A percentile compares a stretch with the other conserved stretches of the same genome.
These are phyloP conservation scores for Vigna hirtella DNA, from an alignment of 306 rosid species.

Conservation along the genomic window DNA sequence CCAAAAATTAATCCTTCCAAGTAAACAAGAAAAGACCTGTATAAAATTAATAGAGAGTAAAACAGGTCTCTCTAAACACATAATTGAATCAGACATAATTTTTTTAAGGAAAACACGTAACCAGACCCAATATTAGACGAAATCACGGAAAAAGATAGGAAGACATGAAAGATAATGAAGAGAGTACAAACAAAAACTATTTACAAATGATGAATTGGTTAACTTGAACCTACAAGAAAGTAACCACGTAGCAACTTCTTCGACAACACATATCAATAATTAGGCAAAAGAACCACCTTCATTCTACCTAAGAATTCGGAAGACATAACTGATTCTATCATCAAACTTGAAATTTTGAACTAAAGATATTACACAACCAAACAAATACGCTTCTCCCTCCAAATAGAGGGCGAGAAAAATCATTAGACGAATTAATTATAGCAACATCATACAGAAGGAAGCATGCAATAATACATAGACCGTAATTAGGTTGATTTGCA, in stretches of 20 bases:
- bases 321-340: not conserved
- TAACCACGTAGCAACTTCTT: not conserved
- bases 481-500: not conserved
- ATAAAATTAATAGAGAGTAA: not conserved
- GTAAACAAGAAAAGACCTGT: conserved; percentile 3
- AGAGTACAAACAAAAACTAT: conserved; percentile 9
- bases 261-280: not conserved
- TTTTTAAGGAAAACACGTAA: not conserved
- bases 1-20: conserved; percentile 3
- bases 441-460: not conserved
- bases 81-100: not conserved
- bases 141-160: not conserved
- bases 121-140: not conserved
- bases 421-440: not conserved
- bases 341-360: not conserved
- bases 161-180: not conserved
- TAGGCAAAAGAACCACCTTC: not conserved
- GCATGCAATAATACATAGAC: conserved; percentile 11
- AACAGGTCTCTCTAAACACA: conserved; percentile 7
- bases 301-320: not conserved
- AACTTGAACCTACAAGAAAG: too few relatives aligned
- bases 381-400: not conserved
- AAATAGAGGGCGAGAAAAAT: not conserved
- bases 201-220: conserved; percentile 29
- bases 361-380: conserved; percentile 1